A percentile compares a stretch with the other conserved stretches of the same genome.
Conservation (phyloP, 2,329 filamentous ascomycete species). For the Aspergillus novoparasiticus region DNA sequence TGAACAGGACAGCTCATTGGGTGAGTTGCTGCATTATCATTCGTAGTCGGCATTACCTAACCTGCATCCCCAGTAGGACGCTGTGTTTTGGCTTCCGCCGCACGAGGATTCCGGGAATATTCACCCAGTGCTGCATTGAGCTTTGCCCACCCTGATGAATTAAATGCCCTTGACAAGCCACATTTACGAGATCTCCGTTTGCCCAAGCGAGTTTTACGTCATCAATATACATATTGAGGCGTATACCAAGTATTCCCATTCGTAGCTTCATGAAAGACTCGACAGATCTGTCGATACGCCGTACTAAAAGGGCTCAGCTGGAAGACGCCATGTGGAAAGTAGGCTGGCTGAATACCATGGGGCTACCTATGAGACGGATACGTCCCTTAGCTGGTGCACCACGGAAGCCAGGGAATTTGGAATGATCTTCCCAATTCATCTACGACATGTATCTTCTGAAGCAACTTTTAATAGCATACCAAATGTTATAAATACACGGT, state of each 20-base stretch:
- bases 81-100: background rate
- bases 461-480: background rate
- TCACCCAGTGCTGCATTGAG: background rate
- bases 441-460: rapidly evolving
- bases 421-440: background rate
- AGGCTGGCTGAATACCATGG: background rate
- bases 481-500: background rate
- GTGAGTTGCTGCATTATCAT: background rate
- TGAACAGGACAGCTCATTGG: background rate
- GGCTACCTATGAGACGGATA: background rate
- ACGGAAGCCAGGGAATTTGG: background rate
- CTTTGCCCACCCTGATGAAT: background rate
- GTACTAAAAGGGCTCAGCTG: background rate
- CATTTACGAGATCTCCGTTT: background rate
- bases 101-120: background rate
- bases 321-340: background rate
- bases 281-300: background rate
- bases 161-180: background rate
- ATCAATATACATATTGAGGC: background rate
- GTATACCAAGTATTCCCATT: background rate
- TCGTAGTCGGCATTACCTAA: background rate
- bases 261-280: background rate
- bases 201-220: background rate
- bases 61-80: background rate
- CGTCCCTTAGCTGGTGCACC: too few species aligned